phyloP scores from a whole-genome alignment of 495 filamentous ascomycete genomes.

The Astrothelium macrocarpum region DNA sequence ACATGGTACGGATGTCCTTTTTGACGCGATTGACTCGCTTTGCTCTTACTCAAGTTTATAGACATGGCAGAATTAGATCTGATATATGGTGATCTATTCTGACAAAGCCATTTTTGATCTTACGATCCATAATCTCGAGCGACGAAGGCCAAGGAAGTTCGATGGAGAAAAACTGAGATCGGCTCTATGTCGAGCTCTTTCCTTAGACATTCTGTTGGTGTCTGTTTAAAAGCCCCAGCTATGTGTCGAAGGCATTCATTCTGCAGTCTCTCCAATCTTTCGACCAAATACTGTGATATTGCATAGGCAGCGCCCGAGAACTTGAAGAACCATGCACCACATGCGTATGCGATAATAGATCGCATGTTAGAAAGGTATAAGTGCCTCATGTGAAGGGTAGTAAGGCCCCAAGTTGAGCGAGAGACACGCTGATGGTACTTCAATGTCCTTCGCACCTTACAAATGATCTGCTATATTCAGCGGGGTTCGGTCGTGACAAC shows the following conservation, averaged over 20 bases:
- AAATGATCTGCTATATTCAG: no score
- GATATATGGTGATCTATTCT: no score
- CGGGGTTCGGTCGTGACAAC: no score
- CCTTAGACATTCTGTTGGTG: not conserved
- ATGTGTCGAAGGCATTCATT: not conserved
- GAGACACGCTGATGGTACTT: not conserved
- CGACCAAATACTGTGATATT: not conserved
- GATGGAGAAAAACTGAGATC: not conserved
- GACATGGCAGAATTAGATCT: no score
- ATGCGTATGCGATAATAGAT: not conserved
- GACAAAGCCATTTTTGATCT: no score
- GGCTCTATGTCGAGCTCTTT: not conserved
- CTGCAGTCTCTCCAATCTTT: not conserved
- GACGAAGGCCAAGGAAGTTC: not conserved
- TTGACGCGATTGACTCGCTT: no score
- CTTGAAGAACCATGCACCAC: not conserved
- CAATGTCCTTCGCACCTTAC: not conserved
- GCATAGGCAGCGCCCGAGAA: not conserved
- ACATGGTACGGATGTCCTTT: no score
- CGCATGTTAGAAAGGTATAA: not conserved
- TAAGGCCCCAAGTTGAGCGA: not conserved
- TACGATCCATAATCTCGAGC: not conserved
- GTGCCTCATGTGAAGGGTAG: not conserved
- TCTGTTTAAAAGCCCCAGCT: not conserved
- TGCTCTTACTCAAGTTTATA: no score